Conservation (phyloP, 345 rosid species). For the Acer yangbiense region DNA sequence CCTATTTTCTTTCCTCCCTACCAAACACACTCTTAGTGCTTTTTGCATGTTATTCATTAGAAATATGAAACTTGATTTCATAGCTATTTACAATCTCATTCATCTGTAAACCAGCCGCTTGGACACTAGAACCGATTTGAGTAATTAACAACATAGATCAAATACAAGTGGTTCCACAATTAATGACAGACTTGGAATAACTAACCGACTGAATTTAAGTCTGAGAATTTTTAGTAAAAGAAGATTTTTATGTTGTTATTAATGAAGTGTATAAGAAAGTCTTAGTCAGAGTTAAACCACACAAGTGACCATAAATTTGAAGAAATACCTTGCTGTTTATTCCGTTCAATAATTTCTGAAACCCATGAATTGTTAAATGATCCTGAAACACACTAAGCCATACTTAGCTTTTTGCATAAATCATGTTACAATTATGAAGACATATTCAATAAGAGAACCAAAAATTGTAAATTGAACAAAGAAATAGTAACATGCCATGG, state of each 20-base stretch:
- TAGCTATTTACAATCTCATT: background rate
- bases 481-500: conserved; percentile 57
- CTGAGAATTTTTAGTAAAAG: too few species aligned
- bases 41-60: background rate
- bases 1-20: too few species aligned
- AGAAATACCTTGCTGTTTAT: conserved; percentile 72
- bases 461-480: conserved; percentile 18
- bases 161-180: background rate
- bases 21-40: background rate
- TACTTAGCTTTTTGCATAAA: conserved; percentile 21
- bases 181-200: too few species aligned
- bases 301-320: background rate
- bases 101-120: background rate
- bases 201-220: too few species aligned
- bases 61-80: too few species aligned
- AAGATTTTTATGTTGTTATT: too few species aligned
- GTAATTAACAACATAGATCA: background rate
- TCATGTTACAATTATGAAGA: background rate
- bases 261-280: too few species aligned
- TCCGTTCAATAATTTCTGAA: conserved; percentile 64
- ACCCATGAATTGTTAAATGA: conserved; percentile 72
- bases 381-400: conserved; percentile 52
- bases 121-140: background rate
- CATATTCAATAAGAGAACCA: conserved; percentile 7
- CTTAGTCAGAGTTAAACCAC: background rate